phyloP scores from a whole-genome alignment of 345 rosid genomes.

The Brassica rapa region DNA sequence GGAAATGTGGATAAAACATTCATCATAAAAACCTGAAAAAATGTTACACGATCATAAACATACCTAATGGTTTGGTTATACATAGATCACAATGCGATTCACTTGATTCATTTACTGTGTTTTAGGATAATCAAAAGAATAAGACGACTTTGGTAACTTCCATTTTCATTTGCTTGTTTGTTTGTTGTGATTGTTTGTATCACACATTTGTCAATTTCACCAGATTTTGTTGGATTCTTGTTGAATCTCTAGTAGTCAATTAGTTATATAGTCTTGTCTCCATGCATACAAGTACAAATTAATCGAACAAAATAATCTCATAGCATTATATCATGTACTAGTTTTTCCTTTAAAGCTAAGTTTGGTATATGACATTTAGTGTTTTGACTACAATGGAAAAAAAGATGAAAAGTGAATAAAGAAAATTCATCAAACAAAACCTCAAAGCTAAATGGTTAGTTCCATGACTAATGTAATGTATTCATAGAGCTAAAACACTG shows the following conservation, averaged over 20 bases:
- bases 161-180: conserved; percentile 3
- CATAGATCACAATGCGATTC: background rate
- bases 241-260: conserved; percentile 24
- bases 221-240: conserved; percentile 28
- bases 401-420: background rate
- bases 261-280: background rate
- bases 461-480: background rate
- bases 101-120: background rate
- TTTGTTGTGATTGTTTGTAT: background rate
- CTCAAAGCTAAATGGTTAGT: background rate
- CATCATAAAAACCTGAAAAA: background rate
- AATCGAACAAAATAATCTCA: background rate
- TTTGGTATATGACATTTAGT: background rate
- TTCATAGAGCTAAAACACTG: background rate
- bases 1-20: background rate
- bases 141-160: background rate
- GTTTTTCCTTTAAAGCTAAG: background rate
- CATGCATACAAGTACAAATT: background rate
- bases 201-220: conserved; percentile 15
- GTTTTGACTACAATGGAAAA: background rate
- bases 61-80: background rate
- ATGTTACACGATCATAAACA: background rate
- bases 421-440: conserved; percentile 1
- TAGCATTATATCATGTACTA: conserved; percentile 16
- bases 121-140: background rate